phyloP scores from a whole-genome alignment of 257 asterid genomes.

The Eucommia ulmoides region DNA sequence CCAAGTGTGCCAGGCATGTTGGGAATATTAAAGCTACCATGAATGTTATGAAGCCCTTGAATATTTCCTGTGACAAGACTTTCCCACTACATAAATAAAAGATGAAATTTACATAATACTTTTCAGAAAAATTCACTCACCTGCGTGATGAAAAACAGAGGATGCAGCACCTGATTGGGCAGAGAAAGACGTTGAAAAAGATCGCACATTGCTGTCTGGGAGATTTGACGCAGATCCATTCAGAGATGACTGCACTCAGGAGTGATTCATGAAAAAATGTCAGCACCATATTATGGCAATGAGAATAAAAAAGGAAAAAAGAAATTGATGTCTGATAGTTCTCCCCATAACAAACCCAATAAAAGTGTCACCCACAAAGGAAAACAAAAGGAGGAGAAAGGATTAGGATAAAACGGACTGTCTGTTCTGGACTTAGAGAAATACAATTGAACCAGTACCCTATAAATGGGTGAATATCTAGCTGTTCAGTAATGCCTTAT shows the following conservation, averaged over 20 bases:
- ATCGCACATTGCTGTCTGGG: constrained; percentile 77
- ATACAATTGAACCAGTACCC: no score
- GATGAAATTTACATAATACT: neutral
- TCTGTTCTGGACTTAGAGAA: no score
- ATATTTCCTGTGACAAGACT: constrained; percentile 51
- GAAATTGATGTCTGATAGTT: no score
- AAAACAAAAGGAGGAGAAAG: no score
- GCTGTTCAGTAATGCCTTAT: neutral
- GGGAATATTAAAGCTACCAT: constrained; percentile 78
- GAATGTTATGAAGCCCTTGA: constrained; percentile 86
- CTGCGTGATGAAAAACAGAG: constrained; percentile 73
- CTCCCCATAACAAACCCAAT: no score
- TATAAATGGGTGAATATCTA: neutral
- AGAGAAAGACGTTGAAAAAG: constrained; percentile 78
- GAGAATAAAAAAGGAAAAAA: no score
- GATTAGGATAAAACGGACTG: no score
- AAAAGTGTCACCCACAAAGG: no score
- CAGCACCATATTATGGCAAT: no score
- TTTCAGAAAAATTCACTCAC: constrained; percentile 33
- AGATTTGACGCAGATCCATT: constrained; percentile 80
- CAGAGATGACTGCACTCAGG: constrained; percentile 83
- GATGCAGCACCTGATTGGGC: constrained; percentile 91
- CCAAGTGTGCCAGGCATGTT: constrained; percentile 87
- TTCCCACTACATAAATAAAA: constrained; percentile 6
- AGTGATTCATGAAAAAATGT: no score